Evolutionary conservation across 2,329 filamentous ascomycete genomes (phyloP).

Genomic region (Zymoseptoria tritici): DNA sequence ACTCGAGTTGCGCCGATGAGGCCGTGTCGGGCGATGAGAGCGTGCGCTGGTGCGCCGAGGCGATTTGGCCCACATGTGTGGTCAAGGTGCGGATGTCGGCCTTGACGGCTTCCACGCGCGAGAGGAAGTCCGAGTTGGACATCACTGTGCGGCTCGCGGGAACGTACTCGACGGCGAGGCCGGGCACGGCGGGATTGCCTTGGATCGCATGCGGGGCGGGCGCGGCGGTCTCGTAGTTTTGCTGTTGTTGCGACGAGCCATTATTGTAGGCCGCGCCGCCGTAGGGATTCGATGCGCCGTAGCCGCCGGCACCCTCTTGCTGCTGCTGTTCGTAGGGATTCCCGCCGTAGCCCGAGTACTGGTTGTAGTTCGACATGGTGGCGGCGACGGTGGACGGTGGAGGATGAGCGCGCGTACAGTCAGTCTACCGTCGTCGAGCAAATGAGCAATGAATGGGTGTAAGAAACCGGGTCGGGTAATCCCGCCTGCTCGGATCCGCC

Average conservation of each 20-base stretch:
- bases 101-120: slow-evolving; percentile 59
- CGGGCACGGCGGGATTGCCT: slow-evolving; percentile 47
- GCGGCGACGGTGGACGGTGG: slow-evolving; percentile 4
- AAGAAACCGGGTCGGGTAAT: neutral
- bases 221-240: slow-evolving; percentile 4
- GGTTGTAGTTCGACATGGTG: slow-evolving; percentile 52
- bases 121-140: slow-evolving; percentile 60
- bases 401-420: neutral
- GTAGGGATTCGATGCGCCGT: slow-evolving; percentile 31
- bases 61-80: slow-evolving; percentile 60
- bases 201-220: slow-evolving; percentile 17
- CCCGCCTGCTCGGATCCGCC: neutral
- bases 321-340: slow-evolving; percentile 64
- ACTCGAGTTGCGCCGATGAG: slow-evolving; percentile 53
- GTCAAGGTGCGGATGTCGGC: slow-evolving; percentile 60
- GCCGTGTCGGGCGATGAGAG: slow-evolving; percentile 56
- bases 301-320: slow-evolving; percentile 38
- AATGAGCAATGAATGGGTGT: no score
- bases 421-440: no score
- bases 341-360: slow-evolving; percentile 50
- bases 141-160: slow-evolving; percentile 38
- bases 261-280: slow-evolving; percentile 25
- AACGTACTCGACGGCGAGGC: slow-evolving; percentile 38
- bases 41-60: slow-evolving; percentile 62
- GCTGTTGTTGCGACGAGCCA: slow-evolving; percentile 19